These are phyloP conservation scores for Colletotrichum lindemuthianum DNA, from an alignment of 2,329 filamentous ascomycete genomes.

Conservation along the genomic window DNA sequence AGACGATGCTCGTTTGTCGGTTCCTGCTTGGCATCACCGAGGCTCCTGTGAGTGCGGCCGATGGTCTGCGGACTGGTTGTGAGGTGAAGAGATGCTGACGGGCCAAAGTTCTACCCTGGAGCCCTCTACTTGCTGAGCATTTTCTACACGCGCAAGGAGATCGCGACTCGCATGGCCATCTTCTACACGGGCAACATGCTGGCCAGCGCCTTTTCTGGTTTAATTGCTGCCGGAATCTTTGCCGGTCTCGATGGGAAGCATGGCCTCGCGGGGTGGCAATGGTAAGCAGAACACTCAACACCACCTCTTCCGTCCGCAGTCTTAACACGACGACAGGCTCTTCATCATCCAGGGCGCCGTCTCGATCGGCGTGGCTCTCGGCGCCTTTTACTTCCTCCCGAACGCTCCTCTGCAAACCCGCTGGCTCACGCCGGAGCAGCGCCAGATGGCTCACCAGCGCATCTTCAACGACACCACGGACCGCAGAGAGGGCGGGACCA, in stretches of 20 bases:
- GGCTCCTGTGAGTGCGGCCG: slow-evolving; percentile 38
- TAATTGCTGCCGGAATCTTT: slow-evolving; percentile 55
- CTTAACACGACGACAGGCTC: slow-evolving; percentile 36
- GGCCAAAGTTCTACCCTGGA: slow-evolving; percentile 36
- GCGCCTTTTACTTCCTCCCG: slow-evolving; percentile 50
- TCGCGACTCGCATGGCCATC: slow-evolving; percentile 49
- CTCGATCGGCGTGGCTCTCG: slow-evolving; percentile 46
- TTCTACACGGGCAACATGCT: slow-evolving; percentile 57
- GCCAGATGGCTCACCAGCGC: slow-evolving; percentile 49
- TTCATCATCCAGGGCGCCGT: slow-evolving; percentile 54
- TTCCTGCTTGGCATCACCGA: slow-evolving; percentile 35
- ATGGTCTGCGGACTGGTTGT: neutral
- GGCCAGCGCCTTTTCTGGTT: slow-evolving; percentile 55
- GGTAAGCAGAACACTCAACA: slow-evolving; percentile 42
- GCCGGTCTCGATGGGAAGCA: slow-evolving; percentile 52
- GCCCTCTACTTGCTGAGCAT: slow-evolving; percentile 34
- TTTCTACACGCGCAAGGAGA: slow-evolving; percentile 35
- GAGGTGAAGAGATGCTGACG: neutral
- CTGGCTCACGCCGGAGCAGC: slow-evolving; percentile 53
- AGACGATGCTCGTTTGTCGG: slow-evolving; percentile 28
- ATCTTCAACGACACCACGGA: slow-evolving; percentile 44
- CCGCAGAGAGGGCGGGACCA: slow-evolving; percentile 46
- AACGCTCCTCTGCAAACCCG: slow-evolving; percentile 43
- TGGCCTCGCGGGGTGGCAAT: slow-evolving; percentile 53
- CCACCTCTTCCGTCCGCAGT: no score